Base-by-base conservation (phyloP, 805 yeast species). In the Geotrichum ghanense region DNA sequence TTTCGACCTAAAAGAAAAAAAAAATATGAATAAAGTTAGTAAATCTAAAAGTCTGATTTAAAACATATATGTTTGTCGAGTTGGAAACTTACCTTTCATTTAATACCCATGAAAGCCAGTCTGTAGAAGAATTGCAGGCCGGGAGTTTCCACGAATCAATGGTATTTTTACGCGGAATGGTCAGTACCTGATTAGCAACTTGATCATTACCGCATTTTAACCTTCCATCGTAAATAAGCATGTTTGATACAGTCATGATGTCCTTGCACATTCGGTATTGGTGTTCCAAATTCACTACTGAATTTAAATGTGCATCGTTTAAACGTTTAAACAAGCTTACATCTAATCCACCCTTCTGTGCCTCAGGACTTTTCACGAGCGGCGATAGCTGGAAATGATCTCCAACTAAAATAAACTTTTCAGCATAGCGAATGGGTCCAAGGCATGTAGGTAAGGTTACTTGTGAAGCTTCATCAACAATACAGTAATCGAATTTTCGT, bases 351-450 rank as follows among this genome's bases (percentile, higher is more conserved):
- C 74, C 78, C 10, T 55, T 54, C 46, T 71, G 71, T 0, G 97
- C 95, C 17, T 72, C 74, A 0, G 79, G 74, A 54, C 78, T 78
- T 22, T 75, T 71, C 1, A 92, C 88, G 44, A 92, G 68, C 0
- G 99, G 98, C 2, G 97, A 94, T 22, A 92, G 68, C 62, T 92
- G 99, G 53, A 75, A 78, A 61, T 92, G 97, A 60, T 92, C 99
- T 7, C 99, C 99, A n/a, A 92, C 97, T 50, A 92, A 71, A 1
- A 92, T 73, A 60, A 90, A 92, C 61, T 75, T 83, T 41, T 82
- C 81, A 26, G 88, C 81, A 52, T 74, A 76, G 25, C 88, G 64
- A 42, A 92, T 62, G 0, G 98, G 97, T 0, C 97, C 98, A 23
- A 92, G 62, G 54, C 94, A 83, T 3, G 85, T 72, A 0, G 99